Base-by-base conservation (phyloP, 148 eudicot genomes). In the Spergularia marina region DNA sequence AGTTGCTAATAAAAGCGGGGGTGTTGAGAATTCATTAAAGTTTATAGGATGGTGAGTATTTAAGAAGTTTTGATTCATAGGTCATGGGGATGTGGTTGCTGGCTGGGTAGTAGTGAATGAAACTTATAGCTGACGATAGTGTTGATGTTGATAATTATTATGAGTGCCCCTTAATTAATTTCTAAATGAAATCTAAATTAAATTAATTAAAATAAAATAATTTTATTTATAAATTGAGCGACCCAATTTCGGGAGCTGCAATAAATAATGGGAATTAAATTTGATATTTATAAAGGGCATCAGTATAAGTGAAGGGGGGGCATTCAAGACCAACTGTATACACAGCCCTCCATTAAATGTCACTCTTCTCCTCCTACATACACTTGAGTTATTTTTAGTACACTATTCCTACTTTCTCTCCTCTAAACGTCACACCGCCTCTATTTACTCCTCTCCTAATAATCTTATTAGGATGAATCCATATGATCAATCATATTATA, bases 301-400 rank as follows among this genome's bases (percentile, higher is more conserved):
- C 63, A 66, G 65, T 68, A 9, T 40, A 47, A 34, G 39, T 13
- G 58, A 66, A 15, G 18, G 17, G 30, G 59, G 53, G 53, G 80
- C 85, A 87, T 87, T 84, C 74, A 84, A 82, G 65, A 36, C 85
- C 93, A 89, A 79, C 90, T 81, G 86, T 81, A 77, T 58, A 65
- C 49, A 53, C 83, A 77, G 70, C 83, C 78, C 80, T 53, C 59
- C 53, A 87, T 84, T 84, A 74, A 88, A 67, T 85, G 79, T 20
- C 71, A 18, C 74, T 57, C 47, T 53, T 34, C 65, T 65, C 64
- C 72, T 73, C 72, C 66, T 70, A 30, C 36, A 3, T 30, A 30
- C 36, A 30, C 36, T 30, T 30, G 36, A 30, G 36, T 30, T 30
- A 30, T 30, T 30, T 30, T 30, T 30, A 2, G 36, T 30, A 30